These are phyloP conservation scores for Nymphaea thermarum DNA, from an alignment of 164 flowering plant species.

Conservation along the genomic window DNA sequence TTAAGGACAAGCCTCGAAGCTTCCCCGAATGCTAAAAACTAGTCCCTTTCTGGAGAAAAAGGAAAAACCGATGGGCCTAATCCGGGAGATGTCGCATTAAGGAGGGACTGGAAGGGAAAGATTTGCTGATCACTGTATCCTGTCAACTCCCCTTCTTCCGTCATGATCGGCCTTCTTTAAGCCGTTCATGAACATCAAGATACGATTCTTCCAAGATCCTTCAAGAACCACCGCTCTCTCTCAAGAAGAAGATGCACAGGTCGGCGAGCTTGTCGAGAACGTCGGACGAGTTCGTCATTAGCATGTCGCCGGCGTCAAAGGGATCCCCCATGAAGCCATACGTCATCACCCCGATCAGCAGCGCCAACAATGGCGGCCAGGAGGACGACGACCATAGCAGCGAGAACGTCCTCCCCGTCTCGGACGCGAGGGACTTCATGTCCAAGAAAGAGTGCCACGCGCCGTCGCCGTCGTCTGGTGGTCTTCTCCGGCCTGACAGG, in stretches of 20 bases:
- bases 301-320: neutral
- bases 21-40: too few relatives aligned
- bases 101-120: too few relatives aligned
- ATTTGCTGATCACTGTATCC: too few relatives aligned
- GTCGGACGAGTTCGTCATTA: neutral
- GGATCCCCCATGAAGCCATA: neutral
- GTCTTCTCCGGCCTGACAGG: neutral
- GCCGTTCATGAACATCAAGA: too few relatives aligned
- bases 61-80: too few relatives aligned
- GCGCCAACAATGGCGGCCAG: neutral
- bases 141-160: too few relatives aligned
- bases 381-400: neutral
- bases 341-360: neutral
- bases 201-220: neutral
- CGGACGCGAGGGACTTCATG: neutral
- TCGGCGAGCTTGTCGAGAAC: neutral
- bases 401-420: neutral
- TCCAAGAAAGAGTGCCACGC: neutral
- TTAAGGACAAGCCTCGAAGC: too few relatives aligned
- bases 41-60: too few relatives aligned
- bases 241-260: neutral
- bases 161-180: too few relatives aligned
- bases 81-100: too few relatives aligned
- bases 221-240: neutral
- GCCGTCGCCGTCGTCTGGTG: neutral